Evolutionary conservation across 331 rosid species (phyloP), one percentile per base, ranked within the genome.

Genomic region (Dryas integrifolia): DNA sequence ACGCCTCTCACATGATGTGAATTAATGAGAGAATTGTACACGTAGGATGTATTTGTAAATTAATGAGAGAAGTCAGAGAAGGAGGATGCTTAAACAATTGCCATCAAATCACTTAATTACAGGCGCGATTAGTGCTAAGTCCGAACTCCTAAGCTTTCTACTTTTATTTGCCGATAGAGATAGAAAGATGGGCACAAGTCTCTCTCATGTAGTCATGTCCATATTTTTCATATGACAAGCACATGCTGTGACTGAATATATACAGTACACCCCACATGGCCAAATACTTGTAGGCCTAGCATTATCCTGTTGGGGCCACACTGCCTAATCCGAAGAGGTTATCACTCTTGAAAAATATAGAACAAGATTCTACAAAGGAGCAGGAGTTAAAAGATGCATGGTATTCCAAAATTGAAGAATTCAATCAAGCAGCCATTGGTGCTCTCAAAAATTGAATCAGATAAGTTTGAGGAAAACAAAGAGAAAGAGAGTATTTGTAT

Each of bases 101-200:
- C 35, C n/a, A 58, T 58, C 43, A 6, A 46, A 55, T 10, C 63
- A 39, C 50, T 14, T 52, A 26, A 56, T 57, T 48, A 49, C 14
- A 48, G 70, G 46, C 58, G 40, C 15, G 41, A 21, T 78, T 55
- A 41, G 69, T 49, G 71, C 65, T 43, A 8, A 67, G 24, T 11
- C 9, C 8, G 18, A 3, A 39, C 35, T 30, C 38, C 72, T 45
- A 46, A 21, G 9, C 44, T 44, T 5, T 40, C 5, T 45, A 9
- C 44, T 38, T 7, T 66, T 66, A 64, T 55, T 39, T 26, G 58
- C 49, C 73, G 15, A 4, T 14, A 59, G 0, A n/a, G 47, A 58
- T 30, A 47, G 78, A 63, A 70, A 73, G 67, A 74, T 15, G 44
- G 66, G 47, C 38, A 13, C 44, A 8, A 18, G 79, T 67, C 79